These are phyloP conservation scores for Fraxinus paxiana DNA, from an alignment of 305 asterid species.

Conservation along the genomic window DNA sequence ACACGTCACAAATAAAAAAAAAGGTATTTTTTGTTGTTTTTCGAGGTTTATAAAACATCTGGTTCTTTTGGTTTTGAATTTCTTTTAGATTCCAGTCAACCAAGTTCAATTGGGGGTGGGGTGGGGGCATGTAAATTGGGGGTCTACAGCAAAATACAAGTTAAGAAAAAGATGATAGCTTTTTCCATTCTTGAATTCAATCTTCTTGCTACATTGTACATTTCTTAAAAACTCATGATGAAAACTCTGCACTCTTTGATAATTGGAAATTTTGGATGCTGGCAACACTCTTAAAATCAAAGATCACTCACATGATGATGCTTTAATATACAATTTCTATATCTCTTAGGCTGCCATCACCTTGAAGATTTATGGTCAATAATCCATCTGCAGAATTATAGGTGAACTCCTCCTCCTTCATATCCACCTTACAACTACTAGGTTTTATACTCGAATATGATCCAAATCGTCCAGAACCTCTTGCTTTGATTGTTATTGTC, in stretches of 20 bases:
- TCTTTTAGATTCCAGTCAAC: neutral
- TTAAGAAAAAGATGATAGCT: neutral
- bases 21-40: neutral
- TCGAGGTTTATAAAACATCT: neutral
- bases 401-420: constrained; percentile 37
- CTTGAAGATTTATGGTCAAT: constrained; percentile 37
- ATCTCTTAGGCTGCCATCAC: constrained; percentile 38
- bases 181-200: neutral
- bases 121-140: neutral
- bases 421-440: constrained; percentile 39
- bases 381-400: constrained; percentile 41
- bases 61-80: neutral
- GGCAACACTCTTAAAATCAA: neutral
- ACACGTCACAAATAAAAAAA: neutral
- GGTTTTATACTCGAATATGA: constrained; percentile 58
- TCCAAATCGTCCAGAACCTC: constrained; percentile 64
- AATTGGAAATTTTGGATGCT: neutral
- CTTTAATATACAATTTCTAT: constrained; percentile 37
- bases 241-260: neutral
- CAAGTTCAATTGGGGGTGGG: neutral
- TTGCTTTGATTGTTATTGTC: constrained; percentile 32
- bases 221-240: neutral
- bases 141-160: neutral
- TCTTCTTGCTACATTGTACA: neutral
- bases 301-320: neutral